A percentile compares a stretch with the other conserved stretches of the same genome.
Conservation (phyloP, 140 eudicot species). For the Erigeron philadelphicus region DNA sequence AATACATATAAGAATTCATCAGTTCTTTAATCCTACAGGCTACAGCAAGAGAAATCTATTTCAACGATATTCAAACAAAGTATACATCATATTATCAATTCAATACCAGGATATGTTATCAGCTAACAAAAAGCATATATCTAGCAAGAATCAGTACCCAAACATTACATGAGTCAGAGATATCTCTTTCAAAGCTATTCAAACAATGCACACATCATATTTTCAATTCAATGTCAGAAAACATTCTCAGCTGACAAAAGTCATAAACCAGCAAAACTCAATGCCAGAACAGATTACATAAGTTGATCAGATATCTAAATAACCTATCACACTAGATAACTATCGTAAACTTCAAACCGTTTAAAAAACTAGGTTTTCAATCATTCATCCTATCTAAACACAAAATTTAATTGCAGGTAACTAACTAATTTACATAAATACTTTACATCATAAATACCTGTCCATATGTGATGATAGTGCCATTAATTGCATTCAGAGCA, state of each 20-base stretch:
- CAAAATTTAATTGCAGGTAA: background rate
- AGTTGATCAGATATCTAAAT: conserved; percentile 2
- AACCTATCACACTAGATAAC: conserved; percentile 11
- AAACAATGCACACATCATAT: background rate
- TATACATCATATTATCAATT: background rate
- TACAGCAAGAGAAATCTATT: conserved; percentile 5
- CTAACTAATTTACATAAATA: conserved; percentile 13
- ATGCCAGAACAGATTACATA: background rate
- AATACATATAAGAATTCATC: conserved; percentile 15
- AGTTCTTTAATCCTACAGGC: conserved; percentile 10
- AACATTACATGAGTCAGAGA: background rate
- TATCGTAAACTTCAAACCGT: background rate
- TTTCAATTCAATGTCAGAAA: conserved; percentile 8
- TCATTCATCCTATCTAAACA: conserved; percentile 1
- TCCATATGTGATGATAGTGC: conserved; percentile 81
- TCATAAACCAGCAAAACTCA: conserved; percentile 12
- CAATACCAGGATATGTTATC: conserved; percentile 8
- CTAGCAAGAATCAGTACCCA: background rate
- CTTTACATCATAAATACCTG: conserved; percentile 44
- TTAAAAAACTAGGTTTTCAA: background rate
- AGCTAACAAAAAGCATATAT: conserved; percentile 12
- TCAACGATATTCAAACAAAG: conserved; percentile 11
- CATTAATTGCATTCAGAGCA: conserved; percentile 60
- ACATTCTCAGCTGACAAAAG: conserved; percentile 11
- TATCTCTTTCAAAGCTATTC: conserved; percentile 5